Evolutionary conservation across 805 yeast genomes (phyloP), one percentile per base, ranked within the genome.

Genomic region (Ogataea polymorpha): DNA sequence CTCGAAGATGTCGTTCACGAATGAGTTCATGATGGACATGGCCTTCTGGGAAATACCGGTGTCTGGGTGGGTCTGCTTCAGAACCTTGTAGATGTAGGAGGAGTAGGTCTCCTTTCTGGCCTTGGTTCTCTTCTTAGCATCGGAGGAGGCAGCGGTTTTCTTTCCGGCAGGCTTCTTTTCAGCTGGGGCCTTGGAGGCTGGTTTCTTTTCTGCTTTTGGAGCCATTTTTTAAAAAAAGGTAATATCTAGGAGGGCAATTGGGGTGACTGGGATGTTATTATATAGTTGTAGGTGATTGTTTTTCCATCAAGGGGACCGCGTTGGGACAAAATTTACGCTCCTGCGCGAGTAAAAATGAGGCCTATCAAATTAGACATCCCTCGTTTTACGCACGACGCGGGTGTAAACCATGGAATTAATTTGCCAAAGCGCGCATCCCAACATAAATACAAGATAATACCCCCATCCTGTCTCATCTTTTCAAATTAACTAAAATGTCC

Each of bases 31-130:
- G 71, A 91, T 91, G 55, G 96, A 88, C 96, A 91, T 91, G 54
- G 98, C 96, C 70, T 88, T 86, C 75, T 89, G 96, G 61, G 98
- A 90, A 69, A 91, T 91, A 87, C 97, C 98, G 51, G 98, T 91
- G 71, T 91, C 97, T 71, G 97, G 98, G 75, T 91, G 98, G 51
- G 97, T 90, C 80, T 91, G 97, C 75, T 90, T 90, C 69, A 91
- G 84, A 56, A 90, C 97, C 75, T 91, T 91, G 93, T 90, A 91
- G 69, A 91, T 91, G 76, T 91, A 91, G 51, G 97, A 89, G 54
- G 96, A 88, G 79, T 89, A 91, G 54, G 97, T 88, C 77, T 91
- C 97, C 85, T 88, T 89, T 82, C 97, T 88, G 61, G 90, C 73
- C 84, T 89, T 90, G 58, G 87, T 66, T 79, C 95, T 88, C 85